phyloP scores from a whole-genome alignment of 768 basidiomycete genomes.

The Tephrocybe rancida region DNA sequence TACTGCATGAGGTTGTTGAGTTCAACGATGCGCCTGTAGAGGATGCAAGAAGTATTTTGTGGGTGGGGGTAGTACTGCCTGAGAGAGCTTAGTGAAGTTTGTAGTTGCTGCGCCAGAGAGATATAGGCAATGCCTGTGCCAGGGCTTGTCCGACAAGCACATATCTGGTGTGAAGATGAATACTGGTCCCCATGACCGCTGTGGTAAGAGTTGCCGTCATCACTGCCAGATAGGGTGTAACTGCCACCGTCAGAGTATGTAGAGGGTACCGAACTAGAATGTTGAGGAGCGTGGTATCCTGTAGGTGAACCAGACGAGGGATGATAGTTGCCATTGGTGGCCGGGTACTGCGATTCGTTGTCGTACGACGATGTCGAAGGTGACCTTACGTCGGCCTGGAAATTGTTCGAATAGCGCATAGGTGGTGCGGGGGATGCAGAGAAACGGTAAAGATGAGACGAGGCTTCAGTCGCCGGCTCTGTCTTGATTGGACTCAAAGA shows the following conservation, averaged over 20 bases:
- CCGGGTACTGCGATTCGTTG: constrained; percentile 30
- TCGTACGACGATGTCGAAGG: constrained; percentile 39
- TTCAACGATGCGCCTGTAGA: constrained; percentile 63
- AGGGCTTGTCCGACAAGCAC: constrained; percentile 66
- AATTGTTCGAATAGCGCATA: constrained; percentile 55
- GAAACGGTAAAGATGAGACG: constrained; percentile 67
- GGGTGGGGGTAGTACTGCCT: constrained; percentile 65
- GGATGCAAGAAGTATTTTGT: constrained; percentile 51
- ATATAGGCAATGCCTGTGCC: constrained; percentile 61
- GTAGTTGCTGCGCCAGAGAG: constrained; percentile 63
- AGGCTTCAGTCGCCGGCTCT: constrained; percentile 54
- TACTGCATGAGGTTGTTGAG: constrained; percentile 69
- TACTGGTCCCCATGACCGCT: constrained; percentile 36
- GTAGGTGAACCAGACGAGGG: constrained; percentile 28
- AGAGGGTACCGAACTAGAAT: constrained; percentile 28
- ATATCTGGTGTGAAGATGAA: constrained; percentile 43
- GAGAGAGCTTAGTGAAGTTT: constrained; percentile 54
- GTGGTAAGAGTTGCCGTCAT: constrained; percentile 40
- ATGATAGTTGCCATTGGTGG: constrained; percentile 19
- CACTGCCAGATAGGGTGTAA: constrained; percentile 39
- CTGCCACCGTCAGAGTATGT: constrained; percentile 40
- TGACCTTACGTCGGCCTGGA: constrained; percentile 46
- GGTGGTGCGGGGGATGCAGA: constrained; percentile 61
- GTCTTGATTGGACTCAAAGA: constrained; percentile 69
- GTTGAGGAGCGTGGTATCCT: constrained; percentile 25